A percentile compares a stretch with the other conserved stretches of the same genome.
phyloP scores from a whole-genome alignment of 257 asterid genomes.

The Agastache rugosa region DNA sequence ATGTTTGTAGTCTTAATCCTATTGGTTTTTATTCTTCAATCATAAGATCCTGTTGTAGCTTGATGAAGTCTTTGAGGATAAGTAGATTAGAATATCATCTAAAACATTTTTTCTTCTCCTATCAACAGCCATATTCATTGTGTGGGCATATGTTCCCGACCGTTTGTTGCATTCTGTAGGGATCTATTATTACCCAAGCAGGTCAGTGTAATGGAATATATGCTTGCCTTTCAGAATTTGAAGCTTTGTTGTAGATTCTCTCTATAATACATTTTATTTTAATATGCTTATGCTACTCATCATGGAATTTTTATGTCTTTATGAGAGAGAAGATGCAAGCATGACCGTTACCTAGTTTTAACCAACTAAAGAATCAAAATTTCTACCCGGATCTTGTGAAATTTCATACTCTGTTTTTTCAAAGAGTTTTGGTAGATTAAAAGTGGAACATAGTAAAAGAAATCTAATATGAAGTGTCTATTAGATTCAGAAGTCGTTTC shows the following conservation, averaged over 20 bases:
- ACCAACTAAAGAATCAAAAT: not conserved
- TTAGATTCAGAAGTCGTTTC: conserved; percentile 6
- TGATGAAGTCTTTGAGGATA: conserved; percentile 14
- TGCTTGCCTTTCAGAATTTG: conserved; percentile 25
- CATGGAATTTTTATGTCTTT: not conserved
- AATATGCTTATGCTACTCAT: conserved; percentile 10
- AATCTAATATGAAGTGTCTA: not conserved
- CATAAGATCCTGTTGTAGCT: not conserved
- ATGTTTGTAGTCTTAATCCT: not conserved
- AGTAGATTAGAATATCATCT: conserved; percentile 26
- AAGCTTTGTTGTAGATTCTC: conserved; percentile 14
- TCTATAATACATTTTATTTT: not conserved
- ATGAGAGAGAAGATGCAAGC: conserved; percentile 4
- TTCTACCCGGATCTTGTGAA: not conserved
- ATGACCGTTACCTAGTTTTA: not conserved
- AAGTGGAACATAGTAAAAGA: not conserved
- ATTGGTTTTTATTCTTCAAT: conserved; percentile 9
- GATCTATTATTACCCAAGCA: conserved; percentile 80
- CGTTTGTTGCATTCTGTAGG: conserved; percentile 73
- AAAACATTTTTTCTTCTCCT: conserved; percentile 12
- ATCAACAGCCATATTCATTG: conserved; percentile 58
- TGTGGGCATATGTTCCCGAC: conserved; percentile 85
- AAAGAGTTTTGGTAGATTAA: not conserved
- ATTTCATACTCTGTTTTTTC: not conserved
- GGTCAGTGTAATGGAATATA: conserved; percentile 46